A percentile compares a stretch with the other conserved stretches of the same genome.
Evolutionary conservation across 2,329 filamentous ascomycete species (phyloP).

Genomic region (Leptographium procerum): DNA sequence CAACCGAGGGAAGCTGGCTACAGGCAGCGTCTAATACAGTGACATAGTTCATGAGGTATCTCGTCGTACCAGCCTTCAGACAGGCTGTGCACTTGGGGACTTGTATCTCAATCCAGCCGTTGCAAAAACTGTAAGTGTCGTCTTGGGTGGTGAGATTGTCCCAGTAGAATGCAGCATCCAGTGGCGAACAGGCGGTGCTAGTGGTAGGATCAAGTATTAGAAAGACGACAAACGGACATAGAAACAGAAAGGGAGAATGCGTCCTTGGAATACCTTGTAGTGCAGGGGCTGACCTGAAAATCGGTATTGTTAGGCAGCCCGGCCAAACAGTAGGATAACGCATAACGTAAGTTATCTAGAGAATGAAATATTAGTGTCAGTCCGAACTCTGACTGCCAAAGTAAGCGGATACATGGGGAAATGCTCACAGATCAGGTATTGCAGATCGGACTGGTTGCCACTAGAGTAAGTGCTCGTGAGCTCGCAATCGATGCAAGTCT

Average conservation of each 20-base stretch:
- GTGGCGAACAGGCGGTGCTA: conserved; percentile 41
- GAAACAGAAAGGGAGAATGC: background rate
- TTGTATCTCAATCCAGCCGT: conserved; percentile 29
- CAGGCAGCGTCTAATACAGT: conserved; percentile 45
- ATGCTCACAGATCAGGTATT: conserved; percentile 43
- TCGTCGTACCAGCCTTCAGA: conserved; percentile 23
- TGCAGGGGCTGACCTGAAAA: conserved; percentile 33
- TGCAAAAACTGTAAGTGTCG: conserved; percentile 43
- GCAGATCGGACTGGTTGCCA: conserved; percentile 34
- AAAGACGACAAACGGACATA: background rate
- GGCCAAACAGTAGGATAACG: conserved; percentile 44
- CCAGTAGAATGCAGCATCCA: conserved; percentile 35
- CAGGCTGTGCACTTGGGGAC: conserved; percentile 36
- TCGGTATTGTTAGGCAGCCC: conserved; percentile 32
- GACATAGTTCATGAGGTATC: conserved; percentile 43
- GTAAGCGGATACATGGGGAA: no score
- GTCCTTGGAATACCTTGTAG: conserved; percentile 33
- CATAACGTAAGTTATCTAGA: conserved; percentile 47
- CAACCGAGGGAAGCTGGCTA: conserved; percentile 35
- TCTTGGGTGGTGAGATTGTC: conserved; percentile 34
- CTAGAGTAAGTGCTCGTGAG: conserved; percentile 32
- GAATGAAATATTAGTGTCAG: background rate
- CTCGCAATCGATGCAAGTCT: conserved; percentile 42
- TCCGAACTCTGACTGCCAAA: no score
- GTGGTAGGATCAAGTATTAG: background rate